Percentiles rank a stretch among this genome's conserved stretches.
These are phyloP conservation scores for Sherardia arvensis DNA, from an alignment of 257 asterid species.

Conservation along the genomic window DNA sequence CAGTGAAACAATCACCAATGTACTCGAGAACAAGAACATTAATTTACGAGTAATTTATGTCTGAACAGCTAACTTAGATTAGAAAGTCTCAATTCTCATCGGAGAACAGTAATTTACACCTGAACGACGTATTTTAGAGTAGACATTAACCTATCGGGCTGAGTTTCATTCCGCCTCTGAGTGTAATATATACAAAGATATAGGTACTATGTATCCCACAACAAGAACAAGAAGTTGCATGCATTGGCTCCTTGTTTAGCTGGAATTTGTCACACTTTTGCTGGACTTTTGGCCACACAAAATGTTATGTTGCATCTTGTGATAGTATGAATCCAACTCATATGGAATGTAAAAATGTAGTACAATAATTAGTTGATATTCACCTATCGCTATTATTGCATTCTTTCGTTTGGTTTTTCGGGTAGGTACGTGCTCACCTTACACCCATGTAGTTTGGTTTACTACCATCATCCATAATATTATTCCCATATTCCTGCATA, in stretches of 20 bases:
- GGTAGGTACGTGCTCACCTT: neutral
- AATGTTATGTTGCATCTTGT: neutral
- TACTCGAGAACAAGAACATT: no score
- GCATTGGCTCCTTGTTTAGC: neutral
- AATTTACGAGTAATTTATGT: no score
- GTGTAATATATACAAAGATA: neutral
- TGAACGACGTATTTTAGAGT: no score
- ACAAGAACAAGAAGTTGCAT: neutral
- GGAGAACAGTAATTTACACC: no score
- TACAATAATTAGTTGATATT: neutral
- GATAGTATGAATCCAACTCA: neutral
- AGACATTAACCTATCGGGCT: no score
- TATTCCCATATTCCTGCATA: no score
- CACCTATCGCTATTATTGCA: constrained; percentile 4
- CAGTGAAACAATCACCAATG: no score
- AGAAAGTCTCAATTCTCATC: no score
- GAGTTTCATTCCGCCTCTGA: no score
- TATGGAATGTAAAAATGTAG: neutral
- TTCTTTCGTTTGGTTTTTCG: neutral
- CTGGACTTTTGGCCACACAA: neutral
- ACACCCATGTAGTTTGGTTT: neutral
- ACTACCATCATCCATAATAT: no score
- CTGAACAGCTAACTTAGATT: no score
- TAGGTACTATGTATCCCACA: neutral
- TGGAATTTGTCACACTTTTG: neutral